These are phyloP conservation scores for Mycena alexandri DNA, from an alignment of 768 basidiomycete genomes.

Conservation along the genomic window DNA sequence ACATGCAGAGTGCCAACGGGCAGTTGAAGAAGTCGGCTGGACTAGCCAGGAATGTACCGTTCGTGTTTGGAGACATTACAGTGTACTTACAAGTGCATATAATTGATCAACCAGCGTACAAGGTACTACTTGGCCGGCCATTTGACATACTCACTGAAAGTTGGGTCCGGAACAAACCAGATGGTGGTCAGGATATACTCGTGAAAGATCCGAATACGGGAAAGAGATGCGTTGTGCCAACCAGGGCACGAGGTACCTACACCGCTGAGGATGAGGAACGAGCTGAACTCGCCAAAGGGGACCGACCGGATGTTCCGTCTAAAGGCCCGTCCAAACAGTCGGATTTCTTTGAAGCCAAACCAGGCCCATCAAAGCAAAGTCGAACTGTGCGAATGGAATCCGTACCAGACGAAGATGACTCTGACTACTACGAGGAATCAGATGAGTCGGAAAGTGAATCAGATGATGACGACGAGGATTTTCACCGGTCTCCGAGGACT, in stretches of 20 bases:
- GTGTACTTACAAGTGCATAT: constrained; percentile 35
- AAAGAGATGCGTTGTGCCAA: not conserved
- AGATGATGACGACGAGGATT: not conserved
- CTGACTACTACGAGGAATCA: not conserved
- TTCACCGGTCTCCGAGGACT: not conserved
- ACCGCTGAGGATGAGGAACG: not conserved
- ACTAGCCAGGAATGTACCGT: constrained; percentile 27
- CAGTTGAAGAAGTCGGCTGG: constrained; percentile 20
- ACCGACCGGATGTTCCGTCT: too few species aligned
- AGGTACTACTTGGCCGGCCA: not conserved
- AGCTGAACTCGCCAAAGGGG: not conserved
- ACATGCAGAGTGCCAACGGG: constrained; percentile 25
- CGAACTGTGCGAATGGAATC: not conserved
- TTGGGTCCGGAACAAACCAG: constrained; percentile 33
- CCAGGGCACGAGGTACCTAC: not conserved
- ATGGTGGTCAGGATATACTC: not conserved
- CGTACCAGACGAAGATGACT: not conserved
- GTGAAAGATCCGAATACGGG: not conserved
- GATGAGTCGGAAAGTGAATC: not conserved
- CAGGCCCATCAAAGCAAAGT: too few species aligned
- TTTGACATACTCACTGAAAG: constrained; percentile 40
- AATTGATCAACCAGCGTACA: not conserved
- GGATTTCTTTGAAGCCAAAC: not conserved
- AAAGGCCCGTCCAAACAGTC: too few species aligned
- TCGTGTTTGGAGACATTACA: constrained; percentile 25